Evolutionary conservation across 768 basidiomycete species (phyloP), one percentile per base, ranked within the genome.

Genomic region (Chalciporus sphaerocephalus): DNA sequence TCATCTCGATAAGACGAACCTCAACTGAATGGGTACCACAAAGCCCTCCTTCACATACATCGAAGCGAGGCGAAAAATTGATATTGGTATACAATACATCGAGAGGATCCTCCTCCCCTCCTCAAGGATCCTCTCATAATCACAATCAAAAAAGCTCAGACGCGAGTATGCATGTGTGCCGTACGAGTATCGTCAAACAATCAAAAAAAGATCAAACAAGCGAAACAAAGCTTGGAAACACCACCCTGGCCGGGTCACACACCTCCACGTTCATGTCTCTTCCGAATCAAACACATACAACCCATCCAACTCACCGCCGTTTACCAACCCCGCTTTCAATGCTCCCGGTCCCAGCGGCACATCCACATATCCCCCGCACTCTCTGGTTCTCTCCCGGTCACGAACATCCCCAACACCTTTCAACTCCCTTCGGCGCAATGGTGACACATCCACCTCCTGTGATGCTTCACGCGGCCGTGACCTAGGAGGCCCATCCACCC

Each of bases 261-360:
- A n/a, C n/a, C n/a, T n/a, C n/a, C n/a, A n/a, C n/a, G n/a, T n/a
- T 32, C 30, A 32, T 15, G 15, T 8, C 30, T 32, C 30, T 6
- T 32, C 30, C 6, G 30, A 15, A 32, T 64, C 62, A 51, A 64
- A 64, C 42, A 64, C 62, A 34, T 64, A 64, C 36, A 64, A 25
- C 24, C 62, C 62, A 16, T 64, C 62, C 49, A 64, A 16, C 47
- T 64, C 62, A 18, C 62, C 62, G 6, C 62, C 62, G 6, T 54
- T 59, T 16, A 64, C 62, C 24, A 64, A 37, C 6, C 62, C 62
- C 13, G 64, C 54, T 40, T 50, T 64, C 30, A 63, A 47, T 21
- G 40, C 22, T 30, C 59, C 53, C 2, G 51, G 40, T 5, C 50
- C 56, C 20, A n/a, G n/a, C n/a, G n/a, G n/a, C n/a, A 55, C 54